Evolutionary conservation across 768 basidiomycete species (phyloP).

Genomic region (Candolleomyces eurysporus): DNA sequence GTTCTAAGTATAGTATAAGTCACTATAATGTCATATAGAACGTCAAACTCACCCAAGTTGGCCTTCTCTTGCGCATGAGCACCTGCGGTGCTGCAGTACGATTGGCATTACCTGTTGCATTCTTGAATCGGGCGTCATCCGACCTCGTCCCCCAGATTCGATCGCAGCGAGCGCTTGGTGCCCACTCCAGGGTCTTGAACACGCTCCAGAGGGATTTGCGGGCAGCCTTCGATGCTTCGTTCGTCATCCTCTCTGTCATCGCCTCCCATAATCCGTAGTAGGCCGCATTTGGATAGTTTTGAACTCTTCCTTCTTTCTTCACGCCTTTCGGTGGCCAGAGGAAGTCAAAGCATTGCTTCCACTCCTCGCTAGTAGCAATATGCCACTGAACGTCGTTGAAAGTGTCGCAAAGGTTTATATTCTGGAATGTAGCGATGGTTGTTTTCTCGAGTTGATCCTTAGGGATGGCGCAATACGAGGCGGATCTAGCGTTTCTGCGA

Average conservation of each 20-base stretch:
- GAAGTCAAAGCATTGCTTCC: not conserved
- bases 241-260: not conserved
- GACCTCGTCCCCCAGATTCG: not conserved
- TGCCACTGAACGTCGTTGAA: not conserved
- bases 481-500: not conserved
- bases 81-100: not conserved
- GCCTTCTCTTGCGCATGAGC: not conserved
- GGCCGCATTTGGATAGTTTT: not conserved
- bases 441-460: not conserved
- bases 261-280: not conserved
- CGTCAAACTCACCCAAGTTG: not conserved
- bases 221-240: not conserved
- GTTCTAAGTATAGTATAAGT: too few species aligned
- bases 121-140: not conserved
- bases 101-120: not conserved
- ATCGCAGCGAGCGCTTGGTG: not conserved
- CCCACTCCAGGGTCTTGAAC: not conserved
- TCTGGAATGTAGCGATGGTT: not conserved
- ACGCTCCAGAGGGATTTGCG: not conserved
- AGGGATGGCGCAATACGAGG: not conserved
- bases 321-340: not conserved
- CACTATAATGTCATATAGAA: not conserved
- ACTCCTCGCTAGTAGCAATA: not conserved
- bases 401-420: not conserved
- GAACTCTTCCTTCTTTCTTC: not conserved